A percentile compares a stretch with the other conserved stretches of the same genome.
Evolutionary conservation across 495 filamentous ascomycete species (phyloP).

Genomic region (Podospora sp.): DNA sequence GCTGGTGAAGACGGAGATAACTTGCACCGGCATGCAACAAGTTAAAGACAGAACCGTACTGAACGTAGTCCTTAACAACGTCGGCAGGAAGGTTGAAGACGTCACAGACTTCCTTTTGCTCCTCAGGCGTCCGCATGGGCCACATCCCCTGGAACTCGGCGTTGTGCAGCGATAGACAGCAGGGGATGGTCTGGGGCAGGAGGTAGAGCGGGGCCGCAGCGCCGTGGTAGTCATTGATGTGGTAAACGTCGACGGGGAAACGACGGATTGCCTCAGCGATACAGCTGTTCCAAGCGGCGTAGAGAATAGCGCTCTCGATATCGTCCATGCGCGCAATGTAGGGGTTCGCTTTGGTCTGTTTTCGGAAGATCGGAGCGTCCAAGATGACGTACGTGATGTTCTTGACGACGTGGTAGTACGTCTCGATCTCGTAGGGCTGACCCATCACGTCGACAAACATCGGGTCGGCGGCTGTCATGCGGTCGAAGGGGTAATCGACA

Average conservation of each 20-base stretch:
- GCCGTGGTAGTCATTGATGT: slow-evolving; percentile 79
- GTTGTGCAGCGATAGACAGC: slow-evolving; percentile 52
- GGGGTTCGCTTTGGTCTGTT: slow-evolving; percentile 63
- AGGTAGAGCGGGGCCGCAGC: slow-evolving; percentile 69
- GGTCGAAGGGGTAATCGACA: slow-evolving; percentile 63
- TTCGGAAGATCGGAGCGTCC: slow-evolving; percentile 69
- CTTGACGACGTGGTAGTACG: slow-evolving; percentile 64
- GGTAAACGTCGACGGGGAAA: slow-evolving; percentile 66
- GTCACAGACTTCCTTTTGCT: slow-evolving; percentile 65
- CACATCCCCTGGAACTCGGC: slow-evolving; percentile 73
- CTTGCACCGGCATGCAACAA: slow-evolving; percentile 70
- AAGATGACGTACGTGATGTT: slow-evolving; percentile 73
- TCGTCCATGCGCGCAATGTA: slow-evolving; percentile 74
- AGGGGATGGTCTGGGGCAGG: slow-evolving; percentile 58
- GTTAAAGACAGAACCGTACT: slow-evolving; percentile 69
- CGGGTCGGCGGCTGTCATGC: slow-evolving; percentile 51
- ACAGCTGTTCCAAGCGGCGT: slow-evolving; percentile 71
- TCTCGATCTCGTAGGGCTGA: slow-evolving; percentile 60
- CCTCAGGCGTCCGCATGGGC: slow-evolving; percentile 67
- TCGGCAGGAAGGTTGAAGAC: slow-evolving; percentile 63
- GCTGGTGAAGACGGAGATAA: slow-evolving; percentile 70
- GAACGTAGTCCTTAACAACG: slow-evolving; percentile 55
- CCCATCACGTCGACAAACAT: slow-evolving; percentile 67
- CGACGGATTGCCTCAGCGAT: slow-evolving; percentile 61
- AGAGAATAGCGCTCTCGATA: slow-evolving; percentile 68